These are phyloP conservation scores for Phlebiopsis flavidoalba DNA, from an alignment of 768 basidiomycete species.

Conservation along the genomic window DNA sequence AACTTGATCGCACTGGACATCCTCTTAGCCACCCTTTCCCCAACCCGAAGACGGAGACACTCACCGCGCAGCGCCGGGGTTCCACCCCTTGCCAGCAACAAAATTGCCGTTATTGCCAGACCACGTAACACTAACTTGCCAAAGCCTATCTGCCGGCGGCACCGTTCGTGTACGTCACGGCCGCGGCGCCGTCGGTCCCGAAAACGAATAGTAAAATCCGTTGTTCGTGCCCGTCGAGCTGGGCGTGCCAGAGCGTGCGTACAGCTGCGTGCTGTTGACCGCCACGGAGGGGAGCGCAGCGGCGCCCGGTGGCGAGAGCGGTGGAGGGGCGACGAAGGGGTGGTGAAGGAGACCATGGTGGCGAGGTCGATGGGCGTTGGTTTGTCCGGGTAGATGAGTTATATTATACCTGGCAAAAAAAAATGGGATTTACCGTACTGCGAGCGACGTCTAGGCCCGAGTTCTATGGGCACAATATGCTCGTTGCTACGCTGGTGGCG, in stretches of 20 bases:
- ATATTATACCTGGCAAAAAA: too few relatives aligned
- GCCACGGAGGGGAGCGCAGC: not conserved
- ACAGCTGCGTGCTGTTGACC: not conserved
- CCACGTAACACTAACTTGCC: constrained; percentile 29
- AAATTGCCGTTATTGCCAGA: constrained; percentile 26
- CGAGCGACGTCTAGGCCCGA: too few relatives aligned
- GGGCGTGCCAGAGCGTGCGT: constrained; percentile 14
- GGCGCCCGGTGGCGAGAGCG: not conserved
- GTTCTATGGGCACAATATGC: too few relatives aligned
- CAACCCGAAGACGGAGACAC: constrained; percentile 2
- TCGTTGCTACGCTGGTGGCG: too few relatives aligned
- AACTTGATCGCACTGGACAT: constrained; percentile 30
- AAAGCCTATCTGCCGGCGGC: constrained; percentile 29
- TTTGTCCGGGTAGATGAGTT: too few relatives aligned
- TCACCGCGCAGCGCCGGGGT: constrained; percentile 27
- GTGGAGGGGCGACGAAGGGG: not conserved
- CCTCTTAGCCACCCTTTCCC: not conserved
- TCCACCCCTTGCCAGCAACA: constrained; percentile 38
- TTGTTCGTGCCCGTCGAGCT: constrained; percentile 23
- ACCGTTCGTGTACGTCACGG: constrained; percentile 28
- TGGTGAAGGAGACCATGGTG: constrained; percentile 1
- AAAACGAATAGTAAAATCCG: constrained; percentile 35
- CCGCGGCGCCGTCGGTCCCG: constrained; percentile 29
- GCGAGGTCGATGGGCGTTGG: too few relatives aligned
- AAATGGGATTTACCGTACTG: too few relatives aligned